Conservation (phyloP, 2,329 filamentous ascomycete species). For the Ciborinia camelliae region DNA sequence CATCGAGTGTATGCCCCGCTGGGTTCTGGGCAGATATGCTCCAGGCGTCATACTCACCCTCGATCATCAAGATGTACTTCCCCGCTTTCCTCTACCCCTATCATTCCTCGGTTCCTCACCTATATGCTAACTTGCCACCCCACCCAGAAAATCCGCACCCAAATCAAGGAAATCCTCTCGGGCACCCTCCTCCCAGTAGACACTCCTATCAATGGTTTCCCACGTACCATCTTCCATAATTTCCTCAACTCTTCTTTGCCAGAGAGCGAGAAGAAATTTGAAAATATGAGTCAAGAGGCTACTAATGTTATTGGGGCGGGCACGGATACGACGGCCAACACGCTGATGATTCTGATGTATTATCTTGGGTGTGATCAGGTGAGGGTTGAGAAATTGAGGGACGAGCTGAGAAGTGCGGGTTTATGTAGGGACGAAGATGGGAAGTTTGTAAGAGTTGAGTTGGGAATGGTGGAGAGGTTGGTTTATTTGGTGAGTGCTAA, state of each 20-base stretch:
- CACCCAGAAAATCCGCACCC: conserved; percentile 15
- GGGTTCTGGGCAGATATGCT: background rate
- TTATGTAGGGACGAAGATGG: background rate
- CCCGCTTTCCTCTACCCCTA: background rate
- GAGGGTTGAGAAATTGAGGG: conserved; percentile 21
- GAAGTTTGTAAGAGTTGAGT: background rate
- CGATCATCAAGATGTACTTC: background rate
- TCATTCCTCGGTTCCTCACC: fast-evolving
- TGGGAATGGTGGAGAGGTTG: conserved; percentile 28
- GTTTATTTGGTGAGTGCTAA: background rate
- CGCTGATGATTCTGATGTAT: conserved; percentile 21
- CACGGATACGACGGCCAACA: conserved; percentile 26
- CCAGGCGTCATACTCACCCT: background rate
- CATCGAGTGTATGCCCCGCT: background rate
- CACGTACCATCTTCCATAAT: conserved; percentile 26
- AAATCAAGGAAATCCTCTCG: conserved; percentile 12
- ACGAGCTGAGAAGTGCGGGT: conserved; percentile 22
- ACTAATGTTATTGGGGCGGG: conserved; percentile 28
- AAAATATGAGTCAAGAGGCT: conserved; percentile 27
- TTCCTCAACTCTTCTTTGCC: conserved; percentile 26
- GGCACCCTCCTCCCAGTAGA: conserved; percentile 13
- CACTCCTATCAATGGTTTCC: conserved; percentile 3
- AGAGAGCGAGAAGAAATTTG: conserved; percentile 22
- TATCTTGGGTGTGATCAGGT: conserved; percentile 23
- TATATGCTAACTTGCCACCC: background rate